These are phyloP conservation scores for Phytophthora agathidicida DNA, from an alignment of 352 stramenopile species.

Conservation along the genomic window DNA sequence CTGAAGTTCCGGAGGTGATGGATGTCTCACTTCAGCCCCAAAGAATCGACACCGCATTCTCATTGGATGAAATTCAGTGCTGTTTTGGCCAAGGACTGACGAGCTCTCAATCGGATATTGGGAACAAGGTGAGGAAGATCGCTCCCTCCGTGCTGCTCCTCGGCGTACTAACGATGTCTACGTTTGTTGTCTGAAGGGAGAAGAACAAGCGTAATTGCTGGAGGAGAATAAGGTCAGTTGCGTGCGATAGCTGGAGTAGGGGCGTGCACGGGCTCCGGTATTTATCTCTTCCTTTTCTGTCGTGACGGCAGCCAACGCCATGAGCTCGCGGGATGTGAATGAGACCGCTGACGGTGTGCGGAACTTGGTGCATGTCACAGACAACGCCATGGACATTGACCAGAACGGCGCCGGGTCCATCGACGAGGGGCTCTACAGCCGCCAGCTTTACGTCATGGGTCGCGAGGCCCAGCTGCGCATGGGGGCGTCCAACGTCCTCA, in stretches of 20 bases:
- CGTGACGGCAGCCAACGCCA: constrained; percentile 24
- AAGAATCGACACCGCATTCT: neutral
- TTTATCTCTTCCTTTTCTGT: constrained; percentile 25
- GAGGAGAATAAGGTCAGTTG: constrained; percentile 13
- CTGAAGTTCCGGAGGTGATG: constrained; percentile 16
- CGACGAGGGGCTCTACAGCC: constrained; percentile 90
- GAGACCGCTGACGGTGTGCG: constrained; percentile 77
- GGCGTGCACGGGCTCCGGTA: constrained; percentile 3
- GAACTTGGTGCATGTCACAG: constrained; percentile 73
- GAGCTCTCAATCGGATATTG: neutral
- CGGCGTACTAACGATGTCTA: neutral
- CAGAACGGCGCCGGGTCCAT: constrained; percentile 53
- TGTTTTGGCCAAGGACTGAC: constrained; percentile 12
- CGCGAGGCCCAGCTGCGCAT: constrained; percentile 98
- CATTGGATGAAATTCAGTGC: constrained; percentile 19
- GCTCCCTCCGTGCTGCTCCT: neutral
- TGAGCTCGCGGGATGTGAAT: constrained; percentile 77
- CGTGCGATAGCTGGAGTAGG: neutral
- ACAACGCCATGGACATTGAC: constrained; percentile 73
- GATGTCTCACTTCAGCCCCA: constrained; percentile 14
- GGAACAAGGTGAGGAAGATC: constrained; percentile 27
- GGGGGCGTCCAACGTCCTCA: constrained; percentile 94
- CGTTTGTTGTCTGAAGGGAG: neutral
- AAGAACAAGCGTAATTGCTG: neutral
- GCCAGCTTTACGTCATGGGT: constrained; percentile 99